phyloP scores from a whole-genome alignment of 2,329 filamentous ascomycete genomes.

The Hymenoscyphus linearis region DNA sequence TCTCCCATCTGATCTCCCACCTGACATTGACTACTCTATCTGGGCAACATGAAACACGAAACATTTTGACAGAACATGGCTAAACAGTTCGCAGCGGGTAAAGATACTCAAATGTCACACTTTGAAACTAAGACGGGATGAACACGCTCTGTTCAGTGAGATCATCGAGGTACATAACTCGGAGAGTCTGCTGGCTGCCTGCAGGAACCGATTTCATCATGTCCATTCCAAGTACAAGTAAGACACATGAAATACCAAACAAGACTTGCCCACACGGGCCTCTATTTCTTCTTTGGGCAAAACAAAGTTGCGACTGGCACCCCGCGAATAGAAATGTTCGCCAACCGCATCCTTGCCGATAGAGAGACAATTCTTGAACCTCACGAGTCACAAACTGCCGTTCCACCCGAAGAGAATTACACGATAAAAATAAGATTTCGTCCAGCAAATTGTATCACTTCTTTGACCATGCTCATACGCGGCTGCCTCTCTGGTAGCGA shows the following conservation, averaged over 20 bases:
- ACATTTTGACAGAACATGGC: slow-evolving; percentile 11
- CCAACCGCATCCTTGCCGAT: background rate
- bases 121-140: background rate
- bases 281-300: background rate
- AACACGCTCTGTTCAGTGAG: background rate
- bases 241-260: slow-evolving; percentile 2
- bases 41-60: slow-evolving; percentile 22
- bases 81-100: slow-evolving; percentile 13
- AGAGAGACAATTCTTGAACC: background rate
- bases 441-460: background rate
- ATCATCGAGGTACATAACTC: slow-evolving; percentile 8
- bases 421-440: background rate
- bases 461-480: background rate
- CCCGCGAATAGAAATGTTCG: background rate
- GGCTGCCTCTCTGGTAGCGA: background rate
- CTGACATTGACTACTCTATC: background rate
- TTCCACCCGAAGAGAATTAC: background rate
- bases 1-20: slow-evolving; percentile 6
- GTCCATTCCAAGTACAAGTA: background rate
- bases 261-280: background rate
- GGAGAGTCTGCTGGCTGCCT: slow-evolving; percentile 13
- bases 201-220: slow-evolving; percentile 18
- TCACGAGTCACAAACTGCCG: background rate
- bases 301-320: background rate
- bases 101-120: slow-evolving; percentile 8